Evolutionary conservation across 129 eudicot genomes (phyloP), one percentile per base, ranked within the genome.

Genomic region (Arctium lappa): DNA sequence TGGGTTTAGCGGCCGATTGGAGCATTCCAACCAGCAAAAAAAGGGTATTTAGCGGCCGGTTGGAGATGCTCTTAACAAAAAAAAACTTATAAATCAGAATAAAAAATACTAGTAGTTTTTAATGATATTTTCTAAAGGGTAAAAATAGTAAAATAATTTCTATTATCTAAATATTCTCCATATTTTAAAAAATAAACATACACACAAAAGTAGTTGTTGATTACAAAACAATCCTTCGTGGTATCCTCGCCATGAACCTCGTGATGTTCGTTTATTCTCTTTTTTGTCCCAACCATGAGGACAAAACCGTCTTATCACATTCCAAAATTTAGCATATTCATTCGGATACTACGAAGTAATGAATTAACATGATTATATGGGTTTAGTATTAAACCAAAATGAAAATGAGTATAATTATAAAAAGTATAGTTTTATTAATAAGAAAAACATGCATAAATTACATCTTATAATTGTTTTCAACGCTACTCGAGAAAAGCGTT

Each of bases 201-300:
- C 10, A 46, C 2, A 82, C 80, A 60, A 83, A 72, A 78, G 32
- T 53, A 72, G 22, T 78, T 84, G 87, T 79, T 73, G 72, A 79
- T 84, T 79, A 66, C 87, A 66, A 84, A 70, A 79, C 8, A 63
- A 11, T 29, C 70, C 40, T 83, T 79, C 60, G 73, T 30, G 79
- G 46, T 73, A 71, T 82, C 80, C 29, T 60, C 76, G 75, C 70
- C 81, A 80, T 69, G 89, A 83, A 75, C 89, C 88, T 86, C 82
- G 88, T 85, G 90, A 85, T 75, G 48, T 75, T 34, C 88, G 85
- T 81, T 86, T 69, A 84, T 5, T 78, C 65, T 31, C 22, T 75
- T 34, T 78, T 12, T 12, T 60, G 13, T 29, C 42, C 22, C 36
- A 16, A 39, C 68, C 11, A 46, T 69, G 22, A 34, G 65, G 39